Conservation (phyloP, 2,329 filamentous ascomycete species). For the Diaporthe eres region DNA sequence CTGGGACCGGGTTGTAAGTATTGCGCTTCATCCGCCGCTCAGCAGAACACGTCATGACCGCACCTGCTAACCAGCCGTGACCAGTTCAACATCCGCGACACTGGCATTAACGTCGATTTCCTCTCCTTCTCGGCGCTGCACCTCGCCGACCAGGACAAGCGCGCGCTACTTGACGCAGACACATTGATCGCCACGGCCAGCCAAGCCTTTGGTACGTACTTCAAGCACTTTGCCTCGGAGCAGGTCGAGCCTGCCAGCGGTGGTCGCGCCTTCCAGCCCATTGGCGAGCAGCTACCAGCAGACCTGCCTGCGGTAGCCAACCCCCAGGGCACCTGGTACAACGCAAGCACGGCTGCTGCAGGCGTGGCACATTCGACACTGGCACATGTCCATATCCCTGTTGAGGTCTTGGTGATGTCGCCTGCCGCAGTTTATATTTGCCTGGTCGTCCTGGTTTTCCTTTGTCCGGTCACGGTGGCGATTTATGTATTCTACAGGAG, state of each 20-base stretch:
- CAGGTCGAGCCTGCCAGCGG: background rate
- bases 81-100: slow-evolving; percentile 8
- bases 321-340: background rate
- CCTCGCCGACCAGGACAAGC: background rate
- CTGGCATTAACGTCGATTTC: background rate
- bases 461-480: background rate
- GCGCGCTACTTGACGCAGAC: background rate
- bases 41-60: background rate
- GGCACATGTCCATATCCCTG: background rate
- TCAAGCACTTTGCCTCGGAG: background rate
- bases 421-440: background rate
- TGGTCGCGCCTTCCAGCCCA: background rate
- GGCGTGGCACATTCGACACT: background rate
- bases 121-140: background rate
- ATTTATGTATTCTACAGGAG: slow-evolving; percentile 2
- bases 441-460: background rate
- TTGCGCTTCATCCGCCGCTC: background rate
- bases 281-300: background rate
- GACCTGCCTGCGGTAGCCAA: background rate
- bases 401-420: background rate
- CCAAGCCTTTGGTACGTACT: background rate
- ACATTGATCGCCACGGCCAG: background rate
- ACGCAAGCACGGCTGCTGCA: background rate
- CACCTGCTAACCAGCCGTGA: background rate
- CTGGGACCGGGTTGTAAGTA: background rate